Evolutionary conservation across 345 rosid species (phyloP).

Genomic region (Adansonia digitata): DNA sequence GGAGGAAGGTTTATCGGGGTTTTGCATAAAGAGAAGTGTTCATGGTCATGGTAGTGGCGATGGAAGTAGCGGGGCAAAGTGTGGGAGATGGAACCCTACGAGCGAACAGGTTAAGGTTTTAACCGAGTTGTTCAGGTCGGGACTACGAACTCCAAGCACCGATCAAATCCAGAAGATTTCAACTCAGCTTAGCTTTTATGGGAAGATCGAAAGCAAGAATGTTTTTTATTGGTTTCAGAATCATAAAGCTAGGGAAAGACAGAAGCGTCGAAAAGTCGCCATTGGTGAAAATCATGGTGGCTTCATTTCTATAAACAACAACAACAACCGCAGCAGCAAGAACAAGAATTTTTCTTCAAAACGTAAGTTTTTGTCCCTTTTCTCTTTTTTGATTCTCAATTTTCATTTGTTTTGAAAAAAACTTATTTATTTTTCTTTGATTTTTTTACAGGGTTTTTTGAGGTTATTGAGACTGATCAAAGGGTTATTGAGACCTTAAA

Average conservation of each 20-base stretch:
- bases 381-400: neutral
- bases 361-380: slow-evolving; percentile 6
- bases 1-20: slow-evolving; percentile 69
- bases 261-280: slow-evolving; percentile 76
- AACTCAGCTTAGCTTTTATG: slow-evolving; percentile 74
- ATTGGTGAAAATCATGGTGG: slow-evolving; percentile 45
- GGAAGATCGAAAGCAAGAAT: slow-evolving; percentile 94
- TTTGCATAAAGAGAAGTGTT: slow-evolving; percentile 47
- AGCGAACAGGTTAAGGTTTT: slow-evolving; percentile 82
- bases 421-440: neutral
- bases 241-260: slow-evolving; percentile 95
- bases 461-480: slow-evolving; percentile 35
- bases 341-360: slow-evolving; percentile 30
- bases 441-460: slow-evolving; percentile 46
- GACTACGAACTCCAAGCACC: slow-evolving; percentile 87
- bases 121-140: slow-evolving; percentile 83
- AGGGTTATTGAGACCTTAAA: slow-evolving; percentile 76
- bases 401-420: neutral
- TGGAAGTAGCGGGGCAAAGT: slow-evolving; percentile 45
- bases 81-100: slow-evolving; percentile 97
- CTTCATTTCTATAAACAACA: slow-evolving; percentile 22
- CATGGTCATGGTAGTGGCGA: slow-evolving; percentile 20
- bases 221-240: slow-evolving; percentile 98
- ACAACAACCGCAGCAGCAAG: too few relatives aligned
- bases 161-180: slow-evolving; percentile 96